Conservation (phyloP, 345 rosid species). For the Streptanthus diversifolius region DNA sequence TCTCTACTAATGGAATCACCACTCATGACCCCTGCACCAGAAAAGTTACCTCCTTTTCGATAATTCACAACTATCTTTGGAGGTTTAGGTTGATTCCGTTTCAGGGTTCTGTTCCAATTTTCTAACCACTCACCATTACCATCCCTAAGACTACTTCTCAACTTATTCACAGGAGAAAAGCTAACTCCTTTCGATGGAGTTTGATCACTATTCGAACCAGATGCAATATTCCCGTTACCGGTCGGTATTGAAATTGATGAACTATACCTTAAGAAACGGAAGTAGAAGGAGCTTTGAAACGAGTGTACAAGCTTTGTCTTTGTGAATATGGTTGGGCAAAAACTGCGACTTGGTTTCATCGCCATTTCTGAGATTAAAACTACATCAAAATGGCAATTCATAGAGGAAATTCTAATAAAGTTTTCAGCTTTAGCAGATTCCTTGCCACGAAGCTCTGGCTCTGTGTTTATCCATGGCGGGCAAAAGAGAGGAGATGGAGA, state of each 20-base stretch:
- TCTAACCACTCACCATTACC: slow-evolving; percentile 37
- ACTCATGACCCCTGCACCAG: slow-evolving; percentile 31
- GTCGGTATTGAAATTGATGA: slow-evolving; percentile 36
- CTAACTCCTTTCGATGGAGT: slow-evolving; percentile 30
- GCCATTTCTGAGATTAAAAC: slow-evolving; percentile 41
- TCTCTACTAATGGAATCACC: slow-evolving; percentile 27
- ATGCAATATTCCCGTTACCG: slow-evolving; percentile 19
- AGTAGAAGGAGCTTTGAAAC: slow-evolving; percentile 39
- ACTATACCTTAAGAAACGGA: slow-evolving; percentile 46
- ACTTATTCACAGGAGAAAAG: slow-evolving; percentile 18
- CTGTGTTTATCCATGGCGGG: slow-evolving; percentile 31
- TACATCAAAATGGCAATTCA: background rate
- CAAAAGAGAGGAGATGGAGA: background rate
- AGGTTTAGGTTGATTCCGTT: slow-evolving; percentile 43
- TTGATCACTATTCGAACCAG: slow-evolving; percentile 21
- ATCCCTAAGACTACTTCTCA: slow-evolving; percentile 7
- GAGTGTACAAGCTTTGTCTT: slow-evolving; percentile 22
- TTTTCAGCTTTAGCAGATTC: background rate
- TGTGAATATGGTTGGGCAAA: slow-evolving; percentile 37
- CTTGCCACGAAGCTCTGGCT: slow-evolving; percentile 6
- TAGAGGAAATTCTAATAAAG: background rate
- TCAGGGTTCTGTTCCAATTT: slow-evolving; percentile 55
- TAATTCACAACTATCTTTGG: slow-evolving; percentile 56
- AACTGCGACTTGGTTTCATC: slow-evolving; percentile 56
- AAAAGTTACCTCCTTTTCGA: slow-evolving; percentile 39